Conservation (phyloP, 345 rosid species). For the Eucalyptus camaldulensis region DNA sequence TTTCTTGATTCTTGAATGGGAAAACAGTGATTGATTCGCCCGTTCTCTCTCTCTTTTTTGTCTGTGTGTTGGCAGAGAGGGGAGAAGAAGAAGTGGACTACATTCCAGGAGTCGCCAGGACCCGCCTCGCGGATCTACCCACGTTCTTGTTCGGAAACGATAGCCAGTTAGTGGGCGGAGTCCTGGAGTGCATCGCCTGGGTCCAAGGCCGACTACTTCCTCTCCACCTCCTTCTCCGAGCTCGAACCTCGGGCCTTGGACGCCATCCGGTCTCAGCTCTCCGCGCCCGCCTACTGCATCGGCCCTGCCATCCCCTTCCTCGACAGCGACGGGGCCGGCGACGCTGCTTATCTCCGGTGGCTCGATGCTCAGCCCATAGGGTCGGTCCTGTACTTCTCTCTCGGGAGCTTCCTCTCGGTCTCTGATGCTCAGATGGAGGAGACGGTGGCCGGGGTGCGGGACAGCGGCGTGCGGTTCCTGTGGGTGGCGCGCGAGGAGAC, state of each 20-base stretch:
- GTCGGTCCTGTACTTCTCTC: conserved; percentile 23
- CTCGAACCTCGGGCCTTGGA: conserved; percentile 13
- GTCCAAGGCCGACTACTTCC: conserved; percentile 11
- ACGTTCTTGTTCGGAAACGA: not conserved
- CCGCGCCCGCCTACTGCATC: conserved; percentile 6
- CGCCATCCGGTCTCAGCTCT: not conserved
- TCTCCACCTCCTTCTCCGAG: conserved; percentile 11
- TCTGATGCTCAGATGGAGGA: conserved; percentile 16
- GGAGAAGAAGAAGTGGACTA: not conserved
- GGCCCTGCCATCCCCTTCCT: conserved; percentile 17
- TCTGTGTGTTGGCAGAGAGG: not conserved
- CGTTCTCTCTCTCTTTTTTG: not conserved
- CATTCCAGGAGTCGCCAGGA: conserved; percentile 2
- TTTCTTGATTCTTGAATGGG: too few relatives aligned
- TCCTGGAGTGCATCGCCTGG: not conserved
- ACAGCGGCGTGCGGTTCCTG: conserved; percentile 12
- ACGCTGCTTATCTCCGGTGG: conserved; percentile 4
- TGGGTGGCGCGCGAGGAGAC: conserved; percentile 22
- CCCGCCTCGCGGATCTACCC: conserved; percentile 1
- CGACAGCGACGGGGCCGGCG: not conserved
- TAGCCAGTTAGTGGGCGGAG: not conserved
- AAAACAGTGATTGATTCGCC: too few relatives aligned
- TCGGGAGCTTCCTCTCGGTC: conserved; percentile 24
- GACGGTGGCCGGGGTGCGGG: conserved; percentile 5
- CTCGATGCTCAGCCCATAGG: conserved; percentile 9